phyloP scores from a whole-genome alignment of 2,329 filamentous ascomycete genomes.

The Aspergillus tamarii region DNA sequence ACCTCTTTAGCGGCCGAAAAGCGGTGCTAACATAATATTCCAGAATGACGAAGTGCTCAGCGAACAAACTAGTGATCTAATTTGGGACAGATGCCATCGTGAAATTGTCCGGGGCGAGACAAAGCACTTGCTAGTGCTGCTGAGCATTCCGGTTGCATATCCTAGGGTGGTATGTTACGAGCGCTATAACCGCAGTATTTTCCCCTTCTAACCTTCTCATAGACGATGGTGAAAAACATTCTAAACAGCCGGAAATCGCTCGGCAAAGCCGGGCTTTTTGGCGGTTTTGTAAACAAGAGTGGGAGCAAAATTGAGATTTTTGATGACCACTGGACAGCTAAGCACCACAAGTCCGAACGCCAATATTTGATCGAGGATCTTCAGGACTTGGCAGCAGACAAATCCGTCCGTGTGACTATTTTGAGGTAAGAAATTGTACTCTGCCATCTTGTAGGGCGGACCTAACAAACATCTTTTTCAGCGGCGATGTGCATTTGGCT shows the following conservation, averaged over 20 bases:
- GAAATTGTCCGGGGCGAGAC: conserved; percentile 84
- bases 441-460: not conserved
- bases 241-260: conserved; percentile 88
- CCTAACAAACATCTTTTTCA: conserved; percentile 31
- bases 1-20: not conserved
- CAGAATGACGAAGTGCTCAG: conserved; percentile 75
- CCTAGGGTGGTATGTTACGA: conserved; percentile 67
- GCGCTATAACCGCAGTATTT: not conserved
- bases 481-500: conserved; percentile 91
- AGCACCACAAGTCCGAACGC: conserved; percentile 88
- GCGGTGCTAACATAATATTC: conserved; percentile 26
- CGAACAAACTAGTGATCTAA: conserved; percentile 78
- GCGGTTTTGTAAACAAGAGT: conserved; percentile 80
- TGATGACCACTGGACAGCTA: conserved; percentile 97
- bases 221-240: conserved; percentile 68
- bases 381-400: conserved; percentile 89
- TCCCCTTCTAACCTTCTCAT: conserved; percentile 33
- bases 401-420: conserved; percentile 88
- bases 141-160: conserved; percentile 83
- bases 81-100: conserved; percentile 81
- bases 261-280: conserved; percentile 78
- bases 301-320: conserved; percentile 90
- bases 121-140: conserved; percentile 84
- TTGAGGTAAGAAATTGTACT: conserved; percentile 59
- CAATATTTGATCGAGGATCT: conserved; percentile 85